Evolutionary conservation across 495 filamentous ascomycete genomes (phyloP).

Genomic region (Aspergillus leporis): DNA sequence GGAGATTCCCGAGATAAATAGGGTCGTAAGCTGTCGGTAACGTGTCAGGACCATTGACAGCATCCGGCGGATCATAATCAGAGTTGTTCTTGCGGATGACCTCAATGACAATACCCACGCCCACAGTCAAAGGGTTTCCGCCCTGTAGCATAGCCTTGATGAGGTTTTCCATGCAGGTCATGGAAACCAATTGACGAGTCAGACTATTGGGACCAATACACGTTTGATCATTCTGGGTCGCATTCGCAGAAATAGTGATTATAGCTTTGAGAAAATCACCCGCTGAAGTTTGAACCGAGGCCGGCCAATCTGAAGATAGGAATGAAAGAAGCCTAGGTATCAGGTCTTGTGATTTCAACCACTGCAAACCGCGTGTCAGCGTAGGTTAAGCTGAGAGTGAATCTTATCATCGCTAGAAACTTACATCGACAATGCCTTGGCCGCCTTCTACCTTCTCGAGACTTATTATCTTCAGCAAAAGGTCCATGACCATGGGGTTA

Average conservation of each 20-base stretch:
- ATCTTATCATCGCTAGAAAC: slow-evolving; percentile 29
- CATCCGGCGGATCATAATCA: slow-evolving; percentile 93
- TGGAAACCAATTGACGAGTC: slow-evolving; percentile 93
- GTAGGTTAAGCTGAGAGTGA: not conserved
- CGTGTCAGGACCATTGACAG: slow-evolving; percentile 71
- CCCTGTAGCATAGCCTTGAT: slow-evolving; percentile 90
- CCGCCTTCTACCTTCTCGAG: slow-evolving; percentile 91
- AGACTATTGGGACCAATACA: slow-evolving; percentile 98
- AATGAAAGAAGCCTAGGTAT: slow-evolving; percentile 87
- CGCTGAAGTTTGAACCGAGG: slow-evolving; percentile 91
- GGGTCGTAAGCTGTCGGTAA: slow-evolving; percentile 83
- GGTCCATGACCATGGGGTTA: slow-evolving; percentile 98
- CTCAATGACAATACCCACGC: slow-evolving; percentile 96
- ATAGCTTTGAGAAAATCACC: slow-evolving; percentile 99
- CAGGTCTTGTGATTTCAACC: slow-evolving; percentile 89
- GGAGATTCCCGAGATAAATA: slow-evolving; percentile 92
- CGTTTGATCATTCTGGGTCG: slow-evolving; percentile 93
- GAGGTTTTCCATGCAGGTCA: slow-evolving; percentile 75
- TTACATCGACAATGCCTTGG: slow-evolving; percentile 90
- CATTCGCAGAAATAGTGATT: slow-evolving; percentile 98
- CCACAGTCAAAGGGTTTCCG: slow-evolving; percentile 92
- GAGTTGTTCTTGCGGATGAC: slow-evolving; percentile 99
- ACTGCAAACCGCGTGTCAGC: slow-evolving; percentile 54
- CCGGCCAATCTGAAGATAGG: slow-evolving; percentile 75
- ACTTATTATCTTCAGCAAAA: slow-evolving; percentile 95